phyloP scores from a whole-genome alignment of 495 filamentous ascomycete species.

The Penicillium odoratum region DNA sequence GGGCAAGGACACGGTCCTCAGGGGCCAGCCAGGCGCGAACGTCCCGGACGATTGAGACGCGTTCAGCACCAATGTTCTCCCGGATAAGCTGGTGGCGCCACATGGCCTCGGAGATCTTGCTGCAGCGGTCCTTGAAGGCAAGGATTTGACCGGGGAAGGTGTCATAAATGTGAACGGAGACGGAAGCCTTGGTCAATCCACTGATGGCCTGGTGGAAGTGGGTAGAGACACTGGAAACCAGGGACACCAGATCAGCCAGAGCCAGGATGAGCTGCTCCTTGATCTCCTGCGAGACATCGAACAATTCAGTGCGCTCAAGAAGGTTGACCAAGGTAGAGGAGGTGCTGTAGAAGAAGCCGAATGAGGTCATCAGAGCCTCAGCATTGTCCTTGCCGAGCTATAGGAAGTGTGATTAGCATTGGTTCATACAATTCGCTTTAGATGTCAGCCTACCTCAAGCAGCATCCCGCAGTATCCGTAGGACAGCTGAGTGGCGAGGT shows the following conservation, averaged over 20 bases:
- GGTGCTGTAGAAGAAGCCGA: conserved; percentile 39
- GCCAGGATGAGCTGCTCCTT: conserved; percentile 41
- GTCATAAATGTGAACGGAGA: conserved; percentile 37
- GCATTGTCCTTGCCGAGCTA: conserved; percentile 40
- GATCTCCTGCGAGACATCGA: conserved; percentile 38
- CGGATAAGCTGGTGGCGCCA: conserved; percentile 36
- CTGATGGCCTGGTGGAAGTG: conserved; percentile 30
- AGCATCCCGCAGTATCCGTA: conserved; percentile 41
- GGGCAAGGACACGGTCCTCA: conserved; percentile 30
- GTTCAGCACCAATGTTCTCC: conserved; percentile 16
- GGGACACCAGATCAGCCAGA: conserved; percentile 35
- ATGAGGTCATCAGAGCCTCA: conserved; percentile 31
- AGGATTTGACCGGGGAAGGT: conserved; percentile 33
- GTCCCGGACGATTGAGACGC: conserved; percentile 26
- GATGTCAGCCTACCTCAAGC: conserved; percentile 31
- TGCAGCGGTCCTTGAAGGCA: conserved; percentile 34
- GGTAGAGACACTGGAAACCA: conserved; percentile 33
- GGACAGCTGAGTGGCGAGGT: conserved; percentile 36
- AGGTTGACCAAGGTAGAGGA: conserved; percentile 35
- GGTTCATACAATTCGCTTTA: not conserved
- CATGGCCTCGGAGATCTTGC: conserved; percentile 34
- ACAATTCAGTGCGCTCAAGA: conserved; percentile 35
- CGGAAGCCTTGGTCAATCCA: conserved; percentile 22
- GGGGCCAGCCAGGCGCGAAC: conserved; percentile 29
- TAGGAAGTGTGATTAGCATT: conserved; percentile 5